phyloP scores from a whole-genome alignment of 2,329 filamentous ascomycete genomes.

The Myriosclerotinia duriaeana region DNA sequence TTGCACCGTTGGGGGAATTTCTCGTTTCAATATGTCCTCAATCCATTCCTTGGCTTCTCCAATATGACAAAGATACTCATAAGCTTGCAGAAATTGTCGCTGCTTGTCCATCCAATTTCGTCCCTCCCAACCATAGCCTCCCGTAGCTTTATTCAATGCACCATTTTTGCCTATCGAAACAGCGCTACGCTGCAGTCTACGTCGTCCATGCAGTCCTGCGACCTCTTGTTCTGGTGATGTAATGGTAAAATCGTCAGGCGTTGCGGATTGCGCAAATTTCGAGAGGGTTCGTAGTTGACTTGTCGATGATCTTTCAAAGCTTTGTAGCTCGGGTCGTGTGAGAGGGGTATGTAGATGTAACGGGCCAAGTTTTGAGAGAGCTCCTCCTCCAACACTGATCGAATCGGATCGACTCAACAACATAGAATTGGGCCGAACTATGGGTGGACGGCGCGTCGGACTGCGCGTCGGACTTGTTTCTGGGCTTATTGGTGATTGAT shows the following conservation, averaged over 20 bases:
- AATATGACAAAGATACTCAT: conserved; percentile 98
- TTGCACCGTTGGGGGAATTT: conserved; percentile 88
- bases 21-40: conserved; percentile 80
- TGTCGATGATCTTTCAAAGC: conserved; percentile 83
- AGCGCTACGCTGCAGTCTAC: conserved; percentile 71
- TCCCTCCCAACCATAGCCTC: conserved; percentile 70
- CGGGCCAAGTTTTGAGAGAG: conserved; percentile 18
- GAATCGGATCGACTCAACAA: conserved; percentile 59
- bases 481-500: not conserved
- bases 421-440: conserved; percentile 58
- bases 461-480: conserved; percentile 19
- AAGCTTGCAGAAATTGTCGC: conserved; percentile 91
- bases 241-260: conserved; percentile 78
- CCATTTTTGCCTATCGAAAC: conserved; percentile 41
- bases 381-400: conserved; percentile 37
- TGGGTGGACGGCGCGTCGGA: conserved; percentile 24
- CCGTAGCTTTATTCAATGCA: conserved; percentile 48
- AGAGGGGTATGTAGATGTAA: conserved; percentile 48
- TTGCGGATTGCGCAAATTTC: conserved; percentile 72
- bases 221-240: conserved; percentile 80
- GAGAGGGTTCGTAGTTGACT: conserved; percentile 86
- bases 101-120: conserved; percentile 99
- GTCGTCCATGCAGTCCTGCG: conserved; percentile 78
- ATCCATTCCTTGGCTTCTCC: conserved; percentile 99
- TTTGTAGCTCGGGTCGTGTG: conserved; percentile 71